Percentiles rank a stretch among this genome's conserved stretches.
These are phyloP conservation scores for Aspergillus ochraceus DNA, from an alignment of 2,329 filamentous ascomycete species.

Conservation along the genomic window DNA sequence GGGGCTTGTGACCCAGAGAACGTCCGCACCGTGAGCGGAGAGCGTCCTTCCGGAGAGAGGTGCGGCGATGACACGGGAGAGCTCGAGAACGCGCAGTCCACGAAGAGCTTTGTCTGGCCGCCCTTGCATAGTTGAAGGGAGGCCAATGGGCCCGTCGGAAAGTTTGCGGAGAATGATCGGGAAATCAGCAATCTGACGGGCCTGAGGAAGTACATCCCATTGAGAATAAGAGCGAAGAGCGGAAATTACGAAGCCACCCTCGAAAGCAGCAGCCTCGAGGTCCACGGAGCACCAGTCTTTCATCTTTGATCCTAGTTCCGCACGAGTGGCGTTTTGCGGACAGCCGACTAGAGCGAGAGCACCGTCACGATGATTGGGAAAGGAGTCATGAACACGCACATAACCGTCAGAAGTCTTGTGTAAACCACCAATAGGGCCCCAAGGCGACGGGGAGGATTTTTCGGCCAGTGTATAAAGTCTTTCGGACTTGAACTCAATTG, in stretches of 20 bases:
- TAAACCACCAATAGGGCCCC: conserved; percentile 52
- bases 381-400: conserved; percentile 57
- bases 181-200: conserved; percentile 44
- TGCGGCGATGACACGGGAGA: conserved; percentile 42
- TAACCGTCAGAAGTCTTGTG: conserved; percentile 54
- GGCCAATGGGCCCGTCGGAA: conserved; percentile 8
- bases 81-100: conserved; percentile 42
- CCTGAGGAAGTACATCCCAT: conserved; percentile 55
- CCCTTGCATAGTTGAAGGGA: conserved; percentile 11
- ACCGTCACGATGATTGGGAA: conserved; percentile 52
- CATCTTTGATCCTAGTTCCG: conserved; percentile 42
- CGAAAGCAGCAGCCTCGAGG: conserved; percentile 49
- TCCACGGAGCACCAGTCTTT: conserved; percentile 46
- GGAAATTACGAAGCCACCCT: conserved; percentile 47
- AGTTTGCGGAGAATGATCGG: conserved; percentile 49
- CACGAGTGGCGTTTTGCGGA: conserved; percentile 29
- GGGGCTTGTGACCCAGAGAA: conserved; percentile 42
- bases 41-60: conserved; percentile 39
- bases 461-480: conserved; percentile 49
- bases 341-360: conserved; percentile 48
- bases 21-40: conserved; percentile 42
- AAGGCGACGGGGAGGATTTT: conserved; percentile 32
- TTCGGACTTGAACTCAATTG: conserved; percentile 56
- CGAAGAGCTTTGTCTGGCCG: conserved; percentile 35
- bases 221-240: conserved; percentile 52